These are phyloP conservation scores for Limnanthes douglasii DNA, from an alignment of 345 rosid genomes.

Conservation along the genomic window DNA sequence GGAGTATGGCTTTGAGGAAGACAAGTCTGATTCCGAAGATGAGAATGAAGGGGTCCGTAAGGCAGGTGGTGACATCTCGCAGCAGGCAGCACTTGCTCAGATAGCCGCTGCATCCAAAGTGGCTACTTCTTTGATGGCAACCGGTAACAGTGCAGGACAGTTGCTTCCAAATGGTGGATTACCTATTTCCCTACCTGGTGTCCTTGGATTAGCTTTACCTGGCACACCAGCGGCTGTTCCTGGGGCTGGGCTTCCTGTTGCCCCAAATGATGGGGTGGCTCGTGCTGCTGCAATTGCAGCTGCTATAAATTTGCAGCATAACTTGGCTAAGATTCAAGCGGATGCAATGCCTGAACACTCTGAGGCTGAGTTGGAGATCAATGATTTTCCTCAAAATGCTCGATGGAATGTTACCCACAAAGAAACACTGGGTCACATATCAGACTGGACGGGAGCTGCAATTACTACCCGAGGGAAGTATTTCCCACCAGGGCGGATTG, in stretches of 20 bases:
- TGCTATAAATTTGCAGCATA: slow-evolving; percentile 75
- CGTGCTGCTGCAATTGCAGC: slow-evolving; percentile 89
- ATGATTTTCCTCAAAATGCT: slow-evolving; percentile 95
- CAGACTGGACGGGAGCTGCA: slow-evolving; percentile 94
- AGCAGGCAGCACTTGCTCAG: slow-evolving; percentile 65
- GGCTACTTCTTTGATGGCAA: slow-evolving; percentile 14
- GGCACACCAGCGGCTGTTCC: slow-evolving; percentile 21
- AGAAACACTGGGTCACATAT: slow-evolving; percentile 95
- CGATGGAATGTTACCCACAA: slow-evolving; percentile 98
- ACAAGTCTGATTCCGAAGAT: slow-evolving; percentile 91
- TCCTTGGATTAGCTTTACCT: too few relatives aligned
- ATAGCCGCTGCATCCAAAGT: slow-evolving; percentile 52
- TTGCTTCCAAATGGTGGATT: slow-evolving; percentile 30
- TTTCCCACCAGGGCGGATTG: slow-evolving; percentile 47
- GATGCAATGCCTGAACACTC: slow-evolving; percentile 97
- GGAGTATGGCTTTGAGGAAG: slow-evolving; percentile 96
- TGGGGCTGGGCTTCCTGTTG: slow-evolving; percentile 22
- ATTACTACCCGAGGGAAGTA: slow-evolving; percentile 86
- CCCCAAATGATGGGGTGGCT: slow-evolving; percentile 56
- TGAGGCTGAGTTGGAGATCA: slow-evolving; percentile 92
- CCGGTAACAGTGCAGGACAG: slow-evolving; percentile 20
- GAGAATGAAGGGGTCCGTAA: slow-evolving; percentile 85
- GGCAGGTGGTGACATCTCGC: slow-evolving; percentile 71
- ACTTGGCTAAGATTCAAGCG: slow-evolving; percentile 87
- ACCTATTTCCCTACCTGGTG: slow-evolving; percentile 24